These are phyloP conservation scores for Candida labiduridarum DNA, from an alignment of 1,139 yeast genomes.

Conservation along the genomic window DNA sequence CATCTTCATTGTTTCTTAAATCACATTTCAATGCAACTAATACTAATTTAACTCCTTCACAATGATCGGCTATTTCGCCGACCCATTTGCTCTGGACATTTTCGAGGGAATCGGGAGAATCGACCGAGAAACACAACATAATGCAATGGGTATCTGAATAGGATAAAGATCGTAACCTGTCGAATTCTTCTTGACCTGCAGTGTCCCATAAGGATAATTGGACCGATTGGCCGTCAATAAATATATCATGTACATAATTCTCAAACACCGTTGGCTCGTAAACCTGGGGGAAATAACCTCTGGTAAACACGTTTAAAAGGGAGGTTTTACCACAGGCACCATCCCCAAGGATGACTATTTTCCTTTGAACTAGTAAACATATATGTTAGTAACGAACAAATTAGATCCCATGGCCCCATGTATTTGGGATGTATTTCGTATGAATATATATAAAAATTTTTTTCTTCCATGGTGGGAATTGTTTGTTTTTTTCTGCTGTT, in stretches of 20 bases:
- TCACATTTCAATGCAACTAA: slow-evolving; percentile 95
- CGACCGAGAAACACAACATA: slow-evolving; percentile 94
- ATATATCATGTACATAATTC: slow-evolving; percentile 95
- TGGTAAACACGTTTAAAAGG: slow-evolving; percentile 87
- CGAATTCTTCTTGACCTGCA: slow-evolving; percentile 99
- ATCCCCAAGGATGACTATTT: slow-evolving; percentile 94
- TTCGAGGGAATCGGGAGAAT: slow-evolving; percentile 90
- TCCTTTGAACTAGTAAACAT: slow-evolving; percentile 61
- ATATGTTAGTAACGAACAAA: slow-evolving; percentile 5
- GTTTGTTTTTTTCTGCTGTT: background rate
- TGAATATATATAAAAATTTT: too few relatives aligned
- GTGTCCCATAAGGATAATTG: slow-evolving; percentile 97
- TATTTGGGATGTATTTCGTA: too few relatives aligned
- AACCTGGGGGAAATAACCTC: slow-evolving; percentile 98
- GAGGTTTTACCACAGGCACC: slow-evolving; percentile 73
- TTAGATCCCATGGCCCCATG: too few relatives aligned
- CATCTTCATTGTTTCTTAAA: slow-evolving; percentile 58
- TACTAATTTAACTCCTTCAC: slow-evolving; percentile 94
- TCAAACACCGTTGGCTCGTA: slow-evolving; percentile 98
- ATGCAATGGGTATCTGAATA: slow-evolving; percentile 96
- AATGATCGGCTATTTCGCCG: slow-evolving; percentile 93
- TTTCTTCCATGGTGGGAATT: too few relatives aligned
- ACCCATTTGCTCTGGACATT: slow-evolving; percentile 96
- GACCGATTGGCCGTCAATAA: slow-evolving; percentile 91
- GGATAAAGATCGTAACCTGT: slow-evolving; percentile 43